Evolutionary conservation across 2,329 filamentous ascomycete species (phyloP), one percentile per base, ranked within the genome.

Genomic region (Pseudopithomyces maydicus): DNA sequence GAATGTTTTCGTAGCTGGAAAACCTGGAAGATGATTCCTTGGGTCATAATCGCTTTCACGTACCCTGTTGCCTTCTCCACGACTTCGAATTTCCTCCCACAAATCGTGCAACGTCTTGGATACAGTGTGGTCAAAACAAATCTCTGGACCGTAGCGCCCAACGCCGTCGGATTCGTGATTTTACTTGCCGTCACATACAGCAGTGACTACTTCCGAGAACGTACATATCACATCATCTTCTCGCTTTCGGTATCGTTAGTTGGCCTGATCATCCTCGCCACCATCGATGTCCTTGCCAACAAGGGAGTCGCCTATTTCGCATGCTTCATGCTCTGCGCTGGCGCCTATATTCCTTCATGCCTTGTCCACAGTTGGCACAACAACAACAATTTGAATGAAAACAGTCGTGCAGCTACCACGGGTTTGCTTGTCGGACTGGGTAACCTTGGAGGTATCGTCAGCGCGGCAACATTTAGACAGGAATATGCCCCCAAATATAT

Each of bases 361-460:
- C 68, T 84, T n/a, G 76, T 83, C 4, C 77, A 82, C 57, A 75
- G 75, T 1, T 82, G 82, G 81, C 75, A 82, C 56, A 83, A 83
- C 54, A 84, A 83, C 58, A 84, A 84, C 63, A 83, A 81, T 41
- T 68, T 82, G 7, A 77, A 80, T 22, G 81, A 85, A 68, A 82
- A 78, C 42, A 75, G 73, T 0, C 76, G 81, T 0, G 81, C 81
- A 5, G 80, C 80, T 0, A 81, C 78, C 10, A 83, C 80, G 1
- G 81, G 78, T 0, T 66, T 82, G 14, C 70, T 81, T 1, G 80
- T 81, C 6, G 81, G 79, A 0, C 64, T 84, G 7, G 80, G 80
- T 0, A 84, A 84, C 56, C 56, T 84, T 2, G 80, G 76, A 0
- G 81, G 81, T 0, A 78, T 84, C 14, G 53, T 83, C n/a, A 75